Base-by-base conservation (phyloP, 106 monocot genomes). In the Dioscorea alata region DNA sequence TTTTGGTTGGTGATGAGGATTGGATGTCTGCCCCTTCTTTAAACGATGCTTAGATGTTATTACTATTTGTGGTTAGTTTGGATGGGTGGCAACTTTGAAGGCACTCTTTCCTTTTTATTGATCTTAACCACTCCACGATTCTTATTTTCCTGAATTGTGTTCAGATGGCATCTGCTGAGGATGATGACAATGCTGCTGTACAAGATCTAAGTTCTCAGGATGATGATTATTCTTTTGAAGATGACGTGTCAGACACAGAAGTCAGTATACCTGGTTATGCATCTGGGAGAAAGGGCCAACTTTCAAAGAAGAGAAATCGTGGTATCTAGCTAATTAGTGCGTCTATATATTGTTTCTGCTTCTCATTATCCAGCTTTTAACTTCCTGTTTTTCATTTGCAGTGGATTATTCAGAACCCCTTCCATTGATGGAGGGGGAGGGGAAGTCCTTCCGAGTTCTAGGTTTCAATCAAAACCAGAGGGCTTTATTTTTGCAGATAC, bases 391-490 rank as follows among this genome's bases (percentile, higher is more conserved):
- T 78, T 32, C 16, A 42, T 65, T 60, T 71, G 22, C 74, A 83
- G 71, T 60, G 56, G 83, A 74, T 69, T 70, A 67, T 67, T 33
- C 63, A 57, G 99, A 99, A 66, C 73, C 85, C 28, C 71, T 68
- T 74, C 86, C 99, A 52, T 74, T 99, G 68, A 93, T 99, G 93
- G 90, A 99, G 75, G 99, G 99, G 8, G 92, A 90, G 61, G 99
- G 99, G 48, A 87, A 72, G 69, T 82, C 85, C 49, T 87, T 99
- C 42, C 87, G 79, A 78, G 82, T 99, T 74, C 81, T 87, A 66
- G 99, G 99, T 15, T 99, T 99, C 73, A 99, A 99, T 80, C 93
- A 90, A 54, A 72, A 77, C 54, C 99, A 99, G 73, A 80, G 99
- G 74, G 78, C 84, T 69, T 64, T 68, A 31, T 99, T 99, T 75